Conservation (phyloP, 2,329 filamentous ascomycete genomes). For the Trichophyton simii region DNA sequence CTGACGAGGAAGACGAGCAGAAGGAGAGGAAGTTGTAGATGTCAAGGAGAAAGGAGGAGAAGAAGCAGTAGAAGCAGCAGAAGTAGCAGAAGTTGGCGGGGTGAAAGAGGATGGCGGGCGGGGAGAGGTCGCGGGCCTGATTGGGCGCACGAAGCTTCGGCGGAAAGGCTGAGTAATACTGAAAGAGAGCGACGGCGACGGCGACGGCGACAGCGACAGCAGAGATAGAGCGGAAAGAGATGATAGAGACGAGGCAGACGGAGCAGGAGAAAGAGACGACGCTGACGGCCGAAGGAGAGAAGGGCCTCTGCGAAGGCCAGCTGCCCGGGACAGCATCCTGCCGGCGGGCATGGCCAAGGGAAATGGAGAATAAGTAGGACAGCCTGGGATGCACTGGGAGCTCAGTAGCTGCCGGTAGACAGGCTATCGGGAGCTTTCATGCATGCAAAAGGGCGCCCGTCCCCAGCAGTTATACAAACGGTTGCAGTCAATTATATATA, state of each 20-base stretch:
- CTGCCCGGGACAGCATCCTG: neutral
- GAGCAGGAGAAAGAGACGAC: neutral
- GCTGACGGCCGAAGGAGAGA: neutral
- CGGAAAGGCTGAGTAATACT: neutral
- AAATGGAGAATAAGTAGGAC: neutral
- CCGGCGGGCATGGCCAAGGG: neutral
- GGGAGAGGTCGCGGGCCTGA: neutral
- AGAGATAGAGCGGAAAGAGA: neutral
- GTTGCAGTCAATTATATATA: neutral
- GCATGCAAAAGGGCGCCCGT: neutral
- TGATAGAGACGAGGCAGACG: neutral
- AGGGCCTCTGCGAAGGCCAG: neutral
- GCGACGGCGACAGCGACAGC: neutral
- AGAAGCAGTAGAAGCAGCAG: too few relatives aligned
- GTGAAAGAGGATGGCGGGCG: neutral
- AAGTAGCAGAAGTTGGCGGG: neutral
- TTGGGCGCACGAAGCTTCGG: neutral
- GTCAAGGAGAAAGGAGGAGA: neutral
- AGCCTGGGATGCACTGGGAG: neutral
- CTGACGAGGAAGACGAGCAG: slow-evolving; percentile 16
- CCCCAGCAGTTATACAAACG: neutral
- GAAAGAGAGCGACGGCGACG: neutral
- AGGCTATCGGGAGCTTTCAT: neutral
- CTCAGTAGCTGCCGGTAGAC: neutral
- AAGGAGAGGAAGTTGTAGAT: neutral